Evolutionary conservation across 768 basidiomycete species (phyloP).

Genomic region (Sistotremastrum niveocremeum): DNA sequence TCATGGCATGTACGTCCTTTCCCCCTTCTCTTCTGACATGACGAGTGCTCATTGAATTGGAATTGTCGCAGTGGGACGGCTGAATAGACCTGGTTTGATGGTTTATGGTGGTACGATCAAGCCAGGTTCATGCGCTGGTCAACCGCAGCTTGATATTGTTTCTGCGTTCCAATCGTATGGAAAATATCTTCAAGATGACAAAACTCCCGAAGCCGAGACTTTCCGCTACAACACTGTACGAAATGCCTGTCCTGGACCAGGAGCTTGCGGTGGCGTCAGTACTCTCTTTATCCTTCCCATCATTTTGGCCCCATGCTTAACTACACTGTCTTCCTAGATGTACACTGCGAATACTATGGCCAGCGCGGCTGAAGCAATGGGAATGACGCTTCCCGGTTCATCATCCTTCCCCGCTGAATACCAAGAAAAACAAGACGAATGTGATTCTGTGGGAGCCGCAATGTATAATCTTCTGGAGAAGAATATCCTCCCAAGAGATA

Average conservation of each 20-base stretch:
- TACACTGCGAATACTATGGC: constrained; percentile 99
- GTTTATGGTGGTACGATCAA: constrained; percentile 94
- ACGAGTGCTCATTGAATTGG: background rate
- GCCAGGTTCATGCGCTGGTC: constrained; percentile 80
- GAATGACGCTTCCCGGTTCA: constrained; percentile 95
- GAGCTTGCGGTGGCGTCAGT: constrained; percentile 93
- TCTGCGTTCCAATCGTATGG: constrained; percentile 98
- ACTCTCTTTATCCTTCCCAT: background rate
- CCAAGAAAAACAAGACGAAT: constrained; percentile 77
- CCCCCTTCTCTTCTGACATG: constrained; percentile 1
- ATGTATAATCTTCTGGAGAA: constrained; percentile 82
- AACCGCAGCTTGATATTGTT: constrained; percentile 85
- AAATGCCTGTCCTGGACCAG: constrained; percentile 93
- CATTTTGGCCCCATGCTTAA: background rate
- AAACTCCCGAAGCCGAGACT: constrained; percentile 69
- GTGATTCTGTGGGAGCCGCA: constrained; percentile 60
- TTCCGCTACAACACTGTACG: constrained; percentile 79
- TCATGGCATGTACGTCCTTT: constrained; percentile 74
- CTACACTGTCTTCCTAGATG: constrained; percentile 43
- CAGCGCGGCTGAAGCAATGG: constrained; percentile 85
- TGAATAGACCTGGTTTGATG: constrained; percentile 96
- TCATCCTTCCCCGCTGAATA: constrained; percentile 94
- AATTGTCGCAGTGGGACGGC: constrained; percentile 55
- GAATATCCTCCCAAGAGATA: constrained; percentile 86
- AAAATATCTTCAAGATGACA: constrained; percentile 82